Percentiles rank a stretch among this genome's conserved stretches.
Conservation (phyloP, 495 filamentous ascomycete species). For the Hypoxylon lienhwacheense region DNA sequence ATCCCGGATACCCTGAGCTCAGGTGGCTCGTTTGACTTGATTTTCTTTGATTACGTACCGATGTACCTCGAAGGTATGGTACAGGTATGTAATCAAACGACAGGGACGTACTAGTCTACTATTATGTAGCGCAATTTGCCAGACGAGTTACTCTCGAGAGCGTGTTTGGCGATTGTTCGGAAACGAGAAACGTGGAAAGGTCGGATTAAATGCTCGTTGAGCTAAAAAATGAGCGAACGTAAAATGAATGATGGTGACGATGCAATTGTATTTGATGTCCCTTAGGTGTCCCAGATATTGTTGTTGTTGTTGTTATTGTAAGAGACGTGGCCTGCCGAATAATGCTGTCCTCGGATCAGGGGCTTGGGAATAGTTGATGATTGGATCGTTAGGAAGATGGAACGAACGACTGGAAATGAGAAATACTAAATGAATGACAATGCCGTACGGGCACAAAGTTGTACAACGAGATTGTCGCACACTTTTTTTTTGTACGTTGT, state of each 20-base stretch:
- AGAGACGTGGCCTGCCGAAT: slow-evolving; percentile 36
- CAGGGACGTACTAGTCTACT: slow-evolving; percentile 16
- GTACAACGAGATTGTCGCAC: slow-evolving; percentile 16
- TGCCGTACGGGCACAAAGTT: slow-evolving; percentile 17
- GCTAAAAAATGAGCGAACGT: slow-evolving; percentile 27
- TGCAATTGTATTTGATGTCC: slow-evolving; percentile 28
- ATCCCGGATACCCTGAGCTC: slow-evolving; percentile 9
- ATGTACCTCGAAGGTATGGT: no score
- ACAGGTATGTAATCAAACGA: neutral
- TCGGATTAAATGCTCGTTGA: slow-evolving; percentile 21
- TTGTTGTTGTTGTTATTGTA: slow-evolving; percentile 30
- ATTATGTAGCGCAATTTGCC: slow-evolving; percentile 19
- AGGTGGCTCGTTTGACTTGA: slow-evolving; percentile 3
- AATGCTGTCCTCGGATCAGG: slow-evolving; percentile 41
- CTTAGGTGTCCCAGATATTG: slow-evolving; percentile 26
- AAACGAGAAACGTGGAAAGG: slow-evolving; percentile 28
- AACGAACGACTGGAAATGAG: slow-evolving; percentile 36
- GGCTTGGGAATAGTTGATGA: slow-evolving; percentile 26
- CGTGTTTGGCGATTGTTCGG: slow-evolving; percentile 18
- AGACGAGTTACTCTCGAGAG: slow-evolving; percentile 6
- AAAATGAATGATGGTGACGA: slow-evolving; percentile 26
- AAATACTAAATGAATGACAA: slow-evolving; percentile 11
- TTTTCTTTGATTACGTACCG: slow-evolving; percentile 19
- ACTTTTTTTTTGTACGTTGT: slow-evolving; percentile 8
- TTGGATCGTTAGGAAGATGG: slow-evolving; percentile 25